Conservation (phyloP, 2,329 filamentous ascomycete genomes). For the Aureobasidium sp. region DNA sequence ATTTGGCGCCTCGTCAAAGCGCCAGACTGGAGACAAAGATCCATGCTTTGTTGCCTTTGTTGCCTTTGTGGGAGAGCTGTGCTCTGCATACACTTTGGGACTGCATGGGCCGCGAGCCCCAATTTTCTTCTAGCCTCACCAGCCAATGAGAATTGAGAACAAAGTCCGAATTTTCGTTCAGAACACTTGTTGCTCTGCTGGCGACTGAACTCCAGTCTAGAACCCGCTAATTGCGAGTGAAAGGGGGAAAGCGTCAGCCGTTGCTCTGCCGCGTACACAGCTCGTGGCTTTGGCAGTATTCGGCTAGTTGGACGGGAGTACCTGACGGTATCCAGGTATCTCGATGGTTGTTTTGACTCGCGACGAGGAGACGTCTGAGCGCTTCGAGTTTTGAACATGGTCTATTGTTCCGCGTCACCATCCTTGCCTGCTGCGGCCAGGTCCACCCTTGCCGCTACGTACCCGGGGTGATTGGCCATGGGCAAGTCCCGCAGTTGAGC, state of each 20-base stretch:
- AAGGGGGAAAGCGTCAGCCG: constrained; percentile 5
- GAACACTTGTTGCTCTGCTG: not conserved
- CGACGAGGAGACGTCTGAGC: not conserved
- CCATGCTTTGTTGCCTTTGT: constrained; percentile 3
- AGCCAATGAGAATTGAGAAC: not conserved
- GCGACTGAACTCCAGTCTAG: constrained; percentile 4
- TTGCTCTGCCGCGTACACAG: constrained; percentile 11
- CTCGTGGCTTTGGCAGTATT: not conserved
- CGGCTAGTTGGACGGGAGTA: not conserved
- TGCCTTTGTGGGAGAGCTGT: constrained; percentile 6
- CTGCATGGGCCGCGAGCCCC: constrained; percentile 5
- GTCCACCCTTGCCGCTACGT: constrained; percentile 7
- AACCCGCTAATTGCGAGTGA: not conserved
- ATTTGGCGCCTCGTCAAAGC: constrained; percentile 13
- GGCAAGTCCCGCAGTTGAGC: not conserved
- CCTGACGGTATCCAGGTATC: not conserved
- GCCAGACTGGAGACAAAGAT: constrained; percentile 6
- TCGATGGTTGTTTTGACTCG: not conserved
- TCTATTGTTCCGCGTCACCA: not conserved
- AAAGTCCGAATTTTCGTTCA: not conserved
- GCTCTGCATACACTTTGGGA: constrained; percentile 4
- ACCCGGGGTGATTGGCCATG: constrained; percentile 3
- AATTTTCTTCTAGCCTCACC: not conserved
- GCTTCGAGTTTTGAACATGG: constrained; percentile 2
- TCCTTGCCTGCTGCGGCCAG: constrained; percentile 10